A percentile compares a stretch with the other conserved stretches of the same genome.
These are phyloP conservation scores for Ophiosphaerella korrae DNA, from an alignment of 2,329 filamentous ascomycete species.

Conservation along the genomic window DNA sequence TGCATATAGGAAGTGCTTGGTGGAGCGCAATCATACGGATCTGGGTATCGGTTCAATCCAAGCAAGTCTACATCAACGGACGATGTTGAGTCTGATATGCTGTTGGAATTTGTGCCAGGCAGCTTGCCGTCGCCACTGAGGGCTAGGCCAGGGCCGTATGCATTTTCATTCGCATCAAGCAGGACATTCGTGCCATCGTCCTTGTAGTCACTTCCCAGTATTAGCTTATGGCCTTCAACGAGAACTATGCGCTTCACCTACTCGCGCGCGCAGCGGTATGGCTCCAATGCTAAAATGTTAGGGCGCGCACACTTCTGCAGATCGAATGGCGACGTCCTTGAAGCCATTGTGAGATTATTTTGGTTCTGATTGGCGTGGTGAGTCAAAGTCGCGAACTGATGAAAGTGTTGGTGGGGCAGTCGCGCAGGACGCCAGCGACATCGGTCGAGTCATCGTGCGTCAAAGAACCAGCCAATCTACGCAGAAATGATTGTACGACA, in stretches of 20 bases:
- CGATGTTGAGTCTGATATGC: slow-evolving; percentile 42
- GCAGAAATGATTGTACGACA: not conserved
- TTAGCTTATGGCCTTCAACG: slow-evolving; percentile 15
- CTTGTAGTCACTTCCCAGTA: slow-evolving; percentile 82
- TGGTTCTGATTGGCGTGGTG: not conserved
- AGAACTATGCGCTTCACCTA: slow-evolving; percentile 41
- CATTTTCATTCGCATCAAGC: slow-evolving; percentile 97
- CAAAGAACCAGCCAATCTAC: not conserved
- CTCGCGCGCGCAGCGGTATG: slow-evolving; percentile 61
- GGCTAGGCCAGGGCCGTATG: slow-evolving; percentile 81
- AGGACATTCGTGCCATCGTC: slow-evolving; percentile 95
- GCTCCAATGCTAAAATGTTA: slow-evolving; percentile 59
- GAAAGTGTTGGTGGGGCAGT: slow-evolving; percentile 22
- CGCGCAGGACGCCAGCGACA: slow-evolving; percentile 11
- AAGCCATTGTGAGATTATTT: slow-evolving; percentile 24
- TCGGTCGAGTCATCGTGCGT: slow-evolving; percentile 20
- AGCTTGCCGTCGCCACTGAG: slow-evolving; percentile 56
- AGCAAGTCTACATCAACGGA: slow-evolving; percentile 73
- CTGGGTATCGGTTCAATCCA: slow-evolving; percentile 90
- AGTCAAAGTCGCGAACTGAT: slow-evolving; percentile 2
- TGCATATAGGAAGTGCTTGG: not conserved
- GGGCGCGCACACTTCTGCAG: slow-evolving; percentile 57
- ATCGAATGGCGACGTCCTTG: slow-evolving; percentile 49
- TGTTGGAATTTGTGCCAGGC: slow-evolving; percentile 49
- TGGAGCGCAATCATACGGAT: slow-evolving; percentile 62